phyloP scores from a whole-genome alignment of 169 alveolate genomes.

The Babesia sp. region DNA sequence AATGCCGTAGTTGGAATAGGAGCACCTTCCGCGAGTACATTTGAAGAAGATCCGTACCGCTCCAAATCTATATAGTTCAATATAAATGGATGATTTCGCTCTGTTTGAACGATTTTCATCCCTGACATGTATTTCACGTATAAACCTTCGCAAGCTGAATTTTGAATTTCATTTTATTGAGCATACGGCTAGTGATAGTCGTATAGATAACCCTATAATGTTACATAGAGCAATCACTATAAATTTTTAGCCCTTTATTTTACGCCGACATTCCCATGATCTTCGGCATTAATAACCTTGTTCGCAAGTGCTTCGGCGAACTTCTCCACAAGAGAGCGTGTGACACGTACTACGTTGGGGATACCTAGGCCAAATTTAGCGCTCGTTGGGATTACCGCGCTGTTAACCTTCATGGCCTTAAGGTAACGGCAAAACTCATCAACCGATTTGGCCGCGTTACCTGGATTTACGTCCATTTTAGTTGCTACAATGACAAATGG shows the following conservation, averaged over 20 bases:
- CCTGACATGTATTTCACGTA: constrained; percentile 5
- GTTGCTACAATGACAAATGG: constrained; percentile 53
- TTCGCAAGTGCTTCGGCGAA: constrained; percentile 15
- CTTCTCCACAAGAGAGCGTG: constrained; percentile 9
- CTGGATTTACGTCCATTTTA: constrained; percentile 51
- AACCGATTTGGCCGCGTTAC: constrained; percentile 16
- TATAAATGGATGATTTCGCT: neutral
- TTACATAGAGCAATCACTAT: neutral
- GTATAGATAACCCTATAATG: neutral
- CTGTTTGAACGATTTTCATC: neutral
- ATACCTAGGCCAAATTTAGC: constrained; percentile 51
- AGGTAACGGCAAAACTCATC: constrained; percentile 34
- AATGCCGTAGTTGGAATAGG: neutral
- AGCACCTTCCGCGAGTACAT: neutral
- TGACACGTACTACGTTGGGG: constrained; percentile 2
- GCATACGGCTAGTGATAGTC: neutral
- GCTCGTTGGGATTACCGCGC: constrained; percentile 28
- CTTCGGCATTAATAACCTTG: neutral
- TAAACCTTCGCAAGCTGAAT: neutral
- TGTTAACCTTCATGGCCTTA: neutral
- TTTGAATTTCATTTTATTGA: neutral
- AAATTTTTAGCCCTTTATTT: neutral
- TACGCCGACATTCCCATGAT: neutral
- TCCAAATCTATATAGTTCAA: neutral
- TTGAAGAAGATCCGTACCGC: neutral